These are phyloP conservation scores for Saccharomycopsis oosterbeekiorum DNA, from an alignment of 805 yeast genomes.

Conservation along the genomic window DNA sequence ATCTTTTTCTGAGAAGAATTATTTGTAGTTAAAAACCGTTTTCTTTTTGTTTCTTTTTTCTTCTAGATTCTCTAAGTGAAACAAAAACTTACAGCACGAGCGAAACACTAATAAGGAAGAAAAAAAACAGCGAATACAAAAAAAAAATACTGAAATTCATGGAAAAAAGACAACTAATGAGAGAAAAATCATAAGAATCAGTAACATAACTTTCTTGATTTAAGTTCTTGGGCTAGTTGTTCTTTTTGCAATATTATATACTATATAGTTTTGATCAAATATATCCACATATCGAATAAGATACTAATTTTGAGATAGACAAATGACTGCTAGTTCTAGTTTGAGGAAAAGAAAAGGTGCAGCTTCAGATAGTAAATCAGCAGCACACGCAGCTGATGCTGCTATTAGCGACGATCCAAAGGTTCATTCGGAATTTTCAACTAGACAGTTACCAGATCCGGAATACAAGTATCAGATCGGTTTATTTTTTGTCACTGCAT, in stretches of 20 bases:
- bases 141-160: not conserved
- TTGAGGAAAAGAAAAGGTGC: not conserved
- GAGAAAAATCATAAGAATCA: not conserved
- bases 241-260: no score
- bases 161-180: not conserved
- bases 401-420: not conserved
- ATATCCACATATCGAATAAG: not conserved
- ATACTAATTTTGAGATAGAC: not conserved
- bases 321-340: not conserved
- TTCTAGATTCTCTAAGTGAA: not conserved
- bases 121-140: not conserved
- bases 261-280: not conserved
- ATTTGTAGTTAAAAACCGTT: not conserved
- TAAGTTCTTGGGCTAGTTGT: not conserved
- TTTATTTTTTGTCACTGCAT: conserved; percentile 48
- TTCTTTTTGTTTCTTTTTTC: no score
- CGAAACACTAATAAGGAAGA: not conserved
- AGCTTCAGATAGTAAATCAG: not conserved
- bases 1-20: not conserved
- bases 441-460: conserved; percentile 21
- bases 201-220: not conserved
- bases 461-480: conserved; percentile 35
- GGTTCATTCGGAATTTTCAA: not conserved
- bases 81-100: not conserved
- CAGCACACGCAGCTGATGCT: not conserved